These are phyloP conservation scores for Aplosporella prunicola DNA, from an alignment of 2,329 filamentous ascomycete genomes.

Conservation along the genomic window DNA sequence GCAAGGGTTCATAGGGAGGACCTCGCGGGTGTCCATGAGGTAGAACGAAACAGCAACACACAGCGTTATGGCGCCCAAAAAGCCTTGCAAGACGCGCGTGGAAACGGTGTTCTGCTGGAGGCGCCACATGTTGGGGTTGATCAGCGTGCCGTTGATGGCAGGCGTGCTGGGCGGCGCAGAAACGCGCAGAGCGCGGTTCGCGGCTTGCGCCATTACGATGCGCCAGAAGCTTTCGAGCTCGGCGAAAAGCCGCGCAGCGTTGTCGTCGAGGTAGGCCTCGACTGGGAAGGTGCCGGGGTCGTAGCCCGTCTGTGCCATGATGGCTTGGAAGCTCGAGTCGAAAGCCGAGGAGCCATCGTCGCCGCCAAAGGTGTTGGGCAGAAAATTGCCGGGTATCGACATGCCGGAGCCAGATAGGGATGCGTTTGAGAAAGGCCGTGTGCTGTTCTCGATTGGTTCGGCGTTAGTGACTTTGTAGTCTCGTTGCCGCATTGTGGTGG, in stretches of 20 bases:
- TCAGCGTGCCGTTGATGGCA: background rate
- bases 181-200: background rate
- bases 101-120: background rate
- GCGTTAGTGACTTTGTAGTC: background rate
- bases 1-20: background rate
- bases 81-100: background rate
- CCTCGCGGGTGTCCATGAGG: background rate
- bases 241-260: background rate
- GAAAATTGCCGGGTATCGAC: no score
- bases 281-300: slow-evolving; percentile 1
- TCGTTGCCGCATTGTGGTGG: background rate
- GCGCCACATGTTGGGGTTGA: background rate
- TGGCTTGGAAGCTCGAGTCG: slow-evolving; percentile 2
- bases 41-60: background rate
- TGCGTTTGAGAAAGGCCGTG: slow-evolving; percentile 1
- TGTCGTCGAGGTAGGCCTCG: background rate
- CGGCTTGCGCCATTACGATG: slow-evolving; percentile 1
- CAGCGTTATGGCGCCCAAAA: background rate
- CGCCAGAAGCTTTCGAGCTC: background rate
- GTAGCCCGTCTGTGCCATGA: background rate
- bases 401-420: background rate
- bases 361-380: no score
- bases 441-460: background rate
- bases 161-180: background rate
- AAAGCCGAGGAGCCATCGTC: background rate